Percentiles rank a stretch among this genome's conserved stretches.
phyloP scores from a whole-genome alignment of 2,329 filamentous ascomycete species.

The Paraphoma sp. region DNA sequence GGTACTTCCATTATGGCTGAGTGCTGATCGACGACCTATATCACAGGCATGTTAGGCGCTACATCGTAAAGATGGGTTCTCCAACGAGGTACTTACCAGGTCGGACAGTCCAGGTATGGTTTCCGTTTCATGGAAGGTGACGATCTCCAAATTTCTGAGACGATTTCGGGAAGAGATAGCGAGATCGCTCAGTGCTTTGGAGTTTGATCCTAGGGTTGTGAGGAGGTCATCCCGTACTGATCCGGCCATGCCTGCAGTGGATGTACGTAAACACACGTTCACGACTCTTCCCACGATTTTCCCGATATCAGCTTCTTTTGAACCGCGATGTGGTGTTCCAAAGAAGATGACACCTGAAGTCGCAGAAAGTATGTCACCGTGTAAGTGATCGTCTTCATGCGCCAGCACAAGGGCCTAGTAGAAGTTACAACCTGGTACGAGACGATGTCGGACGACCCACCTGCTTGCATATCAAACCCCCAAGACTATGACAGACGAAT shows the following conservation, averaged over 20 bases:
- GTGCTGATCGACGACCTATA: slow-evolving; percentile 24
- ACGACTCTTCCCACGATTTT: slow-evolving; percentile 20
- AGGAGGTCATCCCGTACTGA: slow-evolving; percentile 21
- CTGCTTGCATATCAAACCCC: slow-evolving; percentile 31
- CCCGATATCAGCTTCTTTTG: slow-evolving; percentile 17
- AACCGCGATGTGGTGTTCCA: slow-evolving; percentile 26
- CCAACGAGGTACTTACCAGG: slow-evolving; percentile 17
- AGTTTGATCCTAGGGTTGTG: slow-evolving; percentile 15
- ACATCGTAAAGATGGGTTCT: slow-evolving; percentile 4
- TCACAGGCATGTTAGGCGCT: slow-evolving; percentile 3
- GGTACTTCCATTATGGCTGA: slow-evolving; percentile 27
- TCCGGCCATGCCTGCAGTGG: slow-evolving; percentile 15
- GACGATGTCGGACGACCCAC: slow-evolving; percentile 10
- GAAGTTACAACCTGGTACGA: too few species aligned
- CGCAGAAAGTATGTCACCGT: slow-evolving; percentile 19
- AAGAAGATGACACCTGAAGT: slow-evolving; percentile 23
- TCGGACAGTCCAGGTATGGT: slow-evolving; percentile 10
- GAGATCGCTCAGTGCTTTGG: slow-evolving; percentile 12
- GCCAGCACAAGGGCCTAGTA: slow-evolving; percentile 29
- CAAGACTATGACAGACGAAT: slow-evolving; percentile 31
- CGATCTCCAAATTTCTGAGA: slow-evolving; percentile 13
- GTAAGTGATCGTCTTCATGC: slow-evolving; percentile 15
- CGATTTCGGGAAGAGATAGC: slow-evolving; percentile 19
- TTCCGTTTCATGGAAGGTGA: slow-evolving; percentile 22
- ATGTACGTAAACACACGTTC: slow-evolving; percentile 15